A percentile compares a stretch with the other conserved stretches of the same genome.
phyloP scores from a whole-genome alignment of 441 rosid species.

The Arabidopsis hybrid region DNA sequence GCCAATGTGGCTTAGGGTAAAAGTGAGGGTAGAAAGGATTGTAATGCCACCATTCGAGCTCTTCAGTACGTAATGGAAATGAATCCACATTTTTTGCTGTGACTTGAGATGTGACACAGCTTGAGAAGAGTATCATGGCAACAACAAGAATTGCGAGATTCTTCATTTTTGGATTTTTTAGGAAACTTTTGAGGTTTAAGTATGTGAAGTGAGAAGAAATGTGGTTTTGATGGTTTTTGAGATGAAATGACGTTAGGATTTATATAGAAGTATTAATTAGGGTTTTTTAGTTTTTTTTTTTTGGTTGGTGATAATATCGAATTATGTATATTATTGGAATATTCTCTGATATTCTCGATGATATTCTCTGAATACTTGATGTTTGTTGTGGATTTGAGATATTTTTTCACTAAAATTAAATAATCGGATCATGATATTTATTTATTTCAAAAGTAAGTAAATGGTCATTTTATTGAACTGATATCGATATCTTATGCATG shows the following conservation, averaged over 20 bases:
- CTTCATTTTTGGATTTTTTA: slow-evolving; percentile 33
- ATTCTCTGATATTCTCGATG: slow-evolving; percentile 6
- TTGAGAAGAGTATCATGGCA: slow-evolving; percentile 21
- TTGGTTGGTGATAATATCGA: not conserved
- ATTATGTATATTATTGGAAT: slow-evolving; percentile 22
- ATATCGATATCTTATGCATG: not conserved
- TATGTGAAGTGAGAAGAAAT: slow-evolving; percentile 6
- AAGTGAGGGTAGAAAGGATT: slow-evolving; percentile 20
- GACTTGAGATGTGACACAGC: slow-evolving; percentile 24
- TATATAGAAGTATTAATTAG: slow-evolving; percentile 24
- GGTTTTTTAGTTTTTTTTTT: not conserved
- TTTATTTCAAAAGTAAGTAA: too few species aligned
- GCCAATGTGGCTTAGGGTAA: slow-evolving; percentile 25
- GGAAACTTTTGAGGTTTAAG: slow-evolving; percentile 1
- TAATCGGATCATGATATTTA: too few species aligned
- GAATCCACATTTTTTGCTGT: slow-evolving; percentile 18
- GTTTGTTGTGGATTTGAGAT: slow-evolving; percentile 20
- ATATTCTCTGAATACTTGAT: not conserved
- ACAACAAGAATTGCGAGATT: slow-evolving; percentile 19
- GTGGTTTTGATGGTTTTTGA: slow-evolving; percentile 19
- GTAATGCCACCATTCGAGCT: slow-evolving; percentile 32
- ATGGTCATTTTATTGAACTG: not conserved
- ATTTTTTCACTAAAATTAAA: too few species aligned
- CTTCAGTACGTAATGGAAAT: slow-evolving; percentile 4
- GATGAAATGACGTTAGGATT: slow-evolving; percentile 10